Percentiles rank a stretch among this genome's conserved stretches.
Evolutionary conservation across 1,139 yeast genomes (phyloP).

Genomic region (Debaryomyces sp.): DNA sequence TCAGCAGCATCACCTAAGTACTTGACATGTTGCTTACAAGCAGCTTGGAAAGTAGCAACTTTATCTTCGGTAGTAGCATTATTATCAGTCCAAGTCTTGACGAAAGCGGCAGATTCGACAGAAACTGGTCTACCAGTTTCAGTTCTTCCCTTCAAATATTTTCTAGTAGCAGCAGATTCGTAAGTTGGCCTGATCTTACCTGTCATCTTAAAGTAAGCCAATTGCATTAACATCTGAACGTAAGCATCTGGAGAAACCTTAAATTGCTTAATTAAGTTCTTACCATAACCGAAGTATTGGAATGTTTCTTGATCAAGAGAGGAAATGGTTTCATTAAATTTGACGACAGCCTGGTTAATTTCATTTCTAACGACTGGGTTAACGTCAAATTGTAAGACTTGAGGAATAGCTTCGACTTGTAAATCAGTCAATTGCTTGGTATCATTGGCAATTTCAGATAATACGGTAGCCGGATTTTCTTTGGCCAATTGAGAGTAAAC

Average conservation of each 20-base stretch:
- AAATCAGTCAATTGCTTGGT: constrained; percentile 12
- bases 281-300: constrained; percentile 75
- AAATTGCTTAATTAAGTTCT: constrained; percentile 65
- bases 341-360: constrained; percentile 57
- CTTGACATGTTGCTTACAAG: constrained; percentile 73
- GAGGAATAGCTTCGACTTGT: constrained; percentile 21
- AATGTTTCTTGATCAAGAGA: constrained; percentile 65
- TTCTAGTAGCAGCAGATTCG: constrained; percentile 94
- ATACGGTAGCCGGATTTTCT: constrained; percentile 38
- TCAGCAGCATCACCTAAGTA: constrained; percentile 79
- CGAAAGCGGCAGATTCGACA: constrained; percentile 71
- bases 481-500: constrained; percentile 60
- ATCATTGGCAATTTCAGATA: constrained; percentile 30
- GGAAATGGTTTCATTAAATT: constrained; percentile 54
- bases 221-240: constrained; percentile 74
- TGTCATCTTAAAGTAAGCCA: constrained; percentile 77
- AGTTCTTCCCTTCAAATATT: constrained; percentile 89
- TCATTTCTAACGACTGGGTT: constrained; percentile 53
- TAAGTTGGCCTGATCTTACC: constrained; percentile 89
- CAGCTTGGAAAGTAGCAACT: constrained; percentile 69
- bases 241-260: constrained; percentile 79
- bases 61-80: constrained; percentile 58
- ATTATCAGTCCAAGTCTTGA: constrained; percentile 73
- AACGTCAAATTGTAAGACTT: constrained; percentile 44
- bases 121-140: constrained; percentile 92